Conservation (phyloP, 768 basidiomycete genomes). For the Trametes meyenii region DNA sequence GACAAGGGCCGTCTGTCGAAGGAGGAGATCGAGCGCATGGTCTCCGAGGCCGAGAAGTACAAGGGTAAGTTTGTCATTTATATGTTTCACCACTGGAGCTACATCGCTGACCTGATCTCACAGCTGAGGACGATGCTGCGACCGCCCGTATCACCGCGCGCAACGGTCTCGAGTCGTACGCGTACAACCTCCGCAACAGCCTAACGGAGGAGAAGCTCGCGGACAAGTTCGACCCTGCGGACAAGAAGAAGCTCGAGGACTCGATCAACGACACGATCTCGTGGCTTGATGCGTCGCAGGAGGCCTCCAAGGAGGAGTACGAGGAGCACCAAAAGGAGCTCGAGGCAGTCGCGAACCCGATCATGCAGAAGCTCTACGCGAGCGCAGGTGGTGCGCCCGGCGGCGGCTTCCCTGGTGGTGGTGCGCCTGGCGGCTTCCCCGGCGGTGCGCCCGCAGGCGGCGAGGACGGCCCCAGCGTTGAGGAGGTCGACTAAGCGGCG, state of each 20-base stretch:
- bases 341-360: slow-evolving; percentile 76
- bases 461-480: slow-evolving; percentile 87
- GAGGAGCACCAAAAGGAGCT: slow-evolving; percentile 92
- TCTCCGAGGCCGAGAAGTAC: slow-evolving; percentile 91
- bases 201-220: slow-evolving; percentile 83
- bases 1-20: slow-evolving; percentile 97
- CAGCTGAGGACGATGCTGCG: slow-evolving; percentile 86
- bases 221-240: slow-evolving; percentile 82
- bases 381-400: slow-evolving; percentile 59
- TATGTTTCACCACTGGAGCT: no score
- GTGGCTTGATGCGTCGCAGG: slow-evolving; percentile 87
- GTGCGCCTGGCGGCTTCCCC: slow-evolving; percentile 71
- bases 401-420: slow-evolving; percentile 53
- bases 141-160: slow-evolving; percentile 82
- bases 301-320: slow-evolving; percentile 94
- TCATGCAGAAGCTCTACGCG: slow-evolving; percentile 73
- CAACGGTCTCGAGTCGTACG: slow-evolving; percentile 92
- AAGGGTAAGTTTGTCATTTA: slow-evolving; percentile 52
- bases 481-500: slow-evolving; percentile 78
- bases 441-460: slow-evolving; percentile 58
- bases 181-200: slow-evolving; percentile 94
- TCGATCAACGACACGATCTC: slow-evolving; percentile 82
- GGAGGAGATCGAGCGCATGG: slow-evolving; percentile 99
- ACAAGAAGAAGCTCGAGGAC: slow-evolving; percentile 82
- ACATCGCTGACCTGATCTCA: slow-evolving; percentile 22